phyloP scores from a whole-genome alignment of 2,329 filamentous ascomycete species.

The Juglanconis juglandina region DNA sequence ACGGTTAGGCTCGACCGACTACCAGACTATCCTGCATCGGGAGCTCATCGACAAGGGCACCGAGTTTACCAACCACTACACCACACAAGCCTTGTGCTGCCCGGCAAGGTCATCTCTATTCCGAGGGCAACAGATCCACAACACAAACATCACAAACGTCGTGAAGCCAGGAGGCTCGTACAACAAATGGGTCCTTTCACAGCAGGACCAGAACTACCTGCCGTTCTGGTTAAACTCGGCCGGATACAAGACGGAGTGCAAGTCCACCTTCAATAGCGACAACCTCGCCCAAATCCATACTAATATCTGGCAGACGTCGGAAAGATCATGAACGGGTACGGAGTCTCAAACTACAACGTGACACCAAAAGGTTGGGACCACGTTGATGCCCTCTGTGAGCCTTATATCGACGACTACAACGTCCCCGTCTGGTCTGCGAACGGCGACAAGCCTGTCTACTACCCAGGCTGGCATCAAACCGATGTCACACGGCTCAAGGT shows the following conservation, averaged over 20 bases:
- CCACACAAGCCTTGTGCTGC: conserved; percentile 26
- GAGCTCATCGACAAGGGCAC: conserved; percentile 24
- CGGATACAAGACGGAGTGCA: conserved; percentile 43
- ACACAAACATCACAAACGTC: conserved; percentile 30
- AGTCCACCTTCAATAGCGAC: neutral
- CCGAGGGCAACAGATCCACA: conserved; percentile 26
- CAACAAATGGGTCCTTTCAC: conserved; percentile 40
- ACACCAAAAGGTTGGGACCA: conserved; percentile 27
- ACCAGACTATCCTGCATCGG: conserved; percentile 20
- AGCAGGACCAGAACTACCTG: conserved; percentile 40
- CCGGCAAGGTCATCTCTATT: conserved; percentile 25
- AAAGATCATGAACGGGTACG: conserved; percentile 44
- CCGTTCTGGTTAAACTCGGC: conserved; percentile 41
- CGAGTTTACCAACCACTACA: conserved; percentile 26
- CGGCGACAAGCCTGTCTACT: conserved; percentile 19
- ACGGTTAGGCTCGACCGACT: conserved; percentile 20
- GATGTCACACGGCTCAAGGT: conserved; percentile 26
- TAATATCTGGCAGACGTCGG: conserved; percentile 26
- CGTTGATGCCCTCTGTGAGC: conserved; percentile 24
- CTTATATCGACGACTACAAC: conserved; percentile 28
- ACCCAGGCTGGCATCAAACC: conserved; percentile 24
- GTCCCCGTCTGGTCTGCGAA: conserved; percentile 25
- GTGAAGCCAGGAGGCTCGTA: conserved; percentile 36
- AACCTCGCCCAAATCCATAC: no score
- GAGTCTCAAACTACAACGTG: conserved; percentile 36